Conservation (phyloP, 2,329 filamentous ascomycete species). For the Cadophora sp. region DNA sequence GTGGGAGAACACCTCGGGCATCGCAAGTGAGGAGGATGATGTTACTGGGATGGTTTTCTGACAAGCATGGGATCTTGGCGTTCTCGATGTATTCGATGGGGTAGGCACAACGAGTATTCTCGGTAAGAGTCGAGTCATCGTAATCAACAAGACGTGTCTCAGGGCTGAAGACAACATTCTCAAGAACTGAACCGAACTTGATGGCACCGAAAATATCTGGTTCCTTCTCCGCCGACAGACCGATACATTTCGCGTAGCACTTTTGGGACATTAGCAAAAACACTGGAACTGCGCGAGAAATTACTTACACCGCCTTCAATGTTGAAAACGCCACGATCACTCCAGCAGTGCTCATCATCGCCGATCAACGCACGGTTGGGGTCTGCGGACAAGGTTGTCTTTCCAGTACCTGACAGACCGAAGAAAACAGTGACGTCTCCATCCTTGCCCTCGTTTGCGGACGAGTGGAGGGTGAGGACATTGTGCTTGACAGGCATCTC, state of each 20-base stretch:
- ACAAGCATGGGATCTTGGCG: conserved; percentile 97
- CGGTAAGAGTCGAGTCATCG: conserved; percentile 91
- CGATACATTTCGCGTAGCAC: conserved; percentile 99
- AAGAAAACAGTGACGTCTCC: conserved; percentile 99
- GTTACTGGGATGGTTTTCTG: conserved; percentile 87
- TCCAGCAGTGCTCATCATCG: conserved; percentile 99
- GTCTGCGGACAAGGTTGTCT: conserved; percentile 97
- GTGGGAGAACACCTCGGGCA: conserved; percentile 93
- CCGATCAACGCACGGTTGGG: conserved; percentile 96
- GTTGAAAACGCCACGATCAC: conserved; percentile 96
- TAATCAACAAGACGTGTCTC: conserved; percentile 91
- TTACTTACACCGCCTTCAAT: conserved; percentile 81
- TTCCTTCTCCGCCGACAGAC: conserved; percentile 97
- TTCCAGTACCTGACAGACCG: conserved; percentile 96
- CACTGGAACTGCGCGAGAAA: background rate
- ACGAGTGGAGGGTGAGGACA: conserved; percentile 97
- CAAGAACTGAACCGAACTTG: conserved; percentile 93
- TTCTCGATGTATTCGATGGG: conserved; percentile 99
- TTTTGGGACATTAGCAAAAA: conserved; percentile 33
- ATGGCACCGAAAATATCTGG: conserved; percentile 97
- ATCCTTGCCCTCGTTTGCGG: conserved; percentile 92
- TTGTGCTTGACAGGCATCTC: conserved; percentile 99
- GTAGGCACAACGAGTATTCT: conserved; percentile 98
- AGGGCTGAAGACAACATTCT: conserved; percentile 98
- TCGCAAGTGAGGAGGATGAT: conserved; percentile 99